phyloP scores from a whole-genome alignment of 2,329 filamentous ascomycete species.

The Davidsoniella neocaledoniae region DNA sequence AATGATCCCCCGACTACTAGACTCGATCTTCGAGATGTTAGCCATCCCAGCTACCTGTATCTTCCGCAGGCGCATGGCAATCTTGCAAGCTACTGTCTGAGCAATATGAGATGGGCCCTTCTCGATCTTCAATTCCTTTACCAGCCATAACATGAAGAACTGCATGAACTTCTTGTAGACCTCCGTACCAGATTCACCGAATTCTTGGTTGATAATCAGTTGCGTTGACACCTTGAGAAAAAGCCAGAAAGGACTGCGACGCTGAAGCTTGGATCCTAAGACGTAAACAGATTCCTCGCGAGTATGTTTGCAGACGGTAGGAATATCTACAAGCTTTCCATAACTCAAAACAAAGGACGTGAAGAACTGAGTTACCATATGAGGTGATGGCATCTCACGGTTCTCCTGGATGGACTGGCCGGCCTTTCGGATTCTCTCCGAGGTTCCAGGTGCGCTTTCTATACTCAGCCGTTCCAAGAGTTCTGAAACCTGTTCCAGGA shows the following conservation, averaged over 20 bases:
- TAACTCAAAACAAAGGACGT: conserved; percentile 22
- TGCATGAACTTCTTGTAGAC: conserved; percentile 36
- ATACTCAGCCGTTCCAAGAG: conserved; percentile 18
- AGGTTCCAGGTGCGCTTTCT: conserved; percentile 15
- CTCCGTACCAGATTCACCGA: not conserved
- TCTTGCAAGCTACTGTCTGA: conserved; percentile 26
- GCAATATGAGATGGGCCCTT: conserved; percentile 18
- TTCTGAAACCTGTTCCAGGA: conserved; percentile 15
- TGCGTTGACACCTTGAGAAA: conserved; percentile 36
- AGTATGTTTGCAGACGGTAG: conserved; percentile 31
- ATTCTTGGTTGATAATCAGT: conserved; percentile 11
- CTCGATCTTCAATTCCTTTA: conserved; percentile 16
- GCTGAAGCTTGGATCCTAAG: conserved; percentile 25
- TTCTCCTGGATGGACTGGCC: conserved; percentile 21
- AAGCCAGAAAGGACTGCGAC: conserved; percentile 36
- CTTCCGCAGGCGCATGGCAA: conserved; percentile 27
- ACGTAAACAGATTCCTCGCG: conserved; percentile 36
- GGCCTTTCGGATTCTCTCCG: conserved; percentile 22
- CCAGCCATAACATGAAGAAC: conserved; percentile 24
- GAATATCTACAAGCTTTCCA: conserved; percentile 17
- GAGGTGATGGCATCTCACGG: conserved; percentile 32
- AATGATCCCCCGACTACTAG: conserved; percentile 17
- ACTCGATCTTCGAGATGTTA: conserved; percentile 20
- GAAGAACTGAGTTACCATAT: conserved; percentile 33
- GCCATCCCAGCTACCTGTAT: conserved; percentile 15